Percentiles rank a stretch among this genome's conserved stretches.
Conservation (phyloP, 2,329 filamentous ascomycete species). For the Aureobasidium sp. region DNA sequence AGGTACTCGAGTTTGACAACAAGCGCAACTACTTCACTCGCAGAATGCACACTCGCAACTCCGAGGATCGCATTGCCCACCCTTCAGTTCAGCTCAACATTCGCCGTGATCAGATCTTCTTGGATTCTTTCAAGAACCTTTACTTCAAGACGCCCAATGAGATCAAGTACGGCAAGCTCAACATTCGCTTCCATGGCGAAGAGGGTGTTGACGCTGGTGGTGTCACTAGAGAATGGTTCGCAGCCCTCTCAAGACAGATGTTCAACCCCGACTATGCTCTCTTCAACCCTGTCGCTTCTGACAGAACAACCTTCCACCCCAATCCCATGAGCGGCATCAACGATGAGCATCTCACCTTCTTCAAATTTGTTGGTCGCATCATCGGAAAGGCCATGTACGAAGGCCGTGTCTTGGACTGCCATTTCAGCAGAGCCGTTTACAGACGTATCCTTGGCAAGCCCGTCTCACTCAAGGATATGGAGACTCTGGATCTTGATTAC, state of each 20-base stretch:
- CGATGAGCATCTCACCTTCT: constrained; percentile 91
- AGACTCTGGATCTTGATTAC: constrained; percentile 95
- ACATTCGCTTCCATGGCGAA: constrained; percentile 93
- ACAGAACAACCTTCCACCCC: constrained; percentile 97
- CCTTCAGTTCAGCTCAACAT: constrained; percentile 80
- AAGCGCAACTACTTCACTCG: constrained; percentile 99
- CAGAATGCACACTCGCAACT: constrained; percentile 71
- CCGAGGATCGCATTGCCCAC: constrained; percentile 63
- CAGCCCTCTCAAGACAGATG: constrained; percentile 94
- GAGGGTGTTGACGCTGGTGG: constrained; percentile 97
- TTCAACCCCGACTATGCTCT: constrained; percentile 97
- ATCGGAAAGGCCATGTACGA: constrained; percentile 98
- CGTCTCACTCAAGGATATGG: constrained; percentile 98
- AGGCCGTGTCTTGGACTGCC: constrained; percentile 89
- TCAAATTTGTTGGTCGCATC: constrained; percentile 98
- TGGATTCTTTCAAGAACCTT: constrained; percentile 95
- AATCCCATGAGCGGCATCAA: constrained; percentile 93
- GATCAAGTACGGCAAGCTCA: constrained; percentile 98
- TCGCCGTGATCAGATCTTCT: constrained; percentile 90
- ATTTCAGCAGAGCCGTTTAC: constrained; percentile 98
- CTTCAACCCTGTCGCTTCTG: constrained; percentile 92
- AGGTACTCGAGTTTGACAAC: constrained; percentile 98
- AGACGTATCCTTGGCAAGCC: constrained; percentile 93
- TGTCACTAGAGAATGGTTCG: constrained; percentile 98
- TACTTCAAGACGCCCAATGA: constrained; percentile 96